phyloP scores from a whole-genome alignment of 2,329 filamentous ascomycete genomes.

The Verticillium klebahnii region DNA sequence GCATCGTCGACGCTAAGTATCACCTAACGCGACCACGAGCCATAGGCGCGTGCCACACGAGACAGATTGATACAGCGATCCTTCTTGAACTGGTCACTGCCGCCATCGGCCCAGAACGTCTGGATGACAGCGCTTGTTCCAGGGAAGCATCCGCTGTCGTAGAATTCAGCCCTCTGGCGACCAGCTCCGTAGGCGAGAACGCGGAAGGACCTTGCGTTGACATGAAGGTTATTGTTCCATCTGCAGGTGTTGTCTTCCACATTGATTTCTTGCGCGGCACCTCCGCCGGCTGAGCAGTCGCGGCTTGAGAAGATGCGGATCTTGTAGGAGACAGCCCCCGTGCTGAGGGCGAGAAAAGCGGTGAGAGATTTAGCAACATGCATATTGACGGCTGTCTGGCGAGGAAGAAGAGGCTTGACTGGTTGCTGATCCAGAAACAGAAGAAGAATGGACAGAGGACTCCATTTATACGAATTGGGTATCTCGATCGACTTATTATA shows the following conservation, averaged over 20 bases:
- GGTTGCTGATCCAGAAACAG: neutral
- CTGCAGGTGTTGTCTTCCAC: neutral
- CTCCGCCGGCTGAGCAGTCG: neutral
- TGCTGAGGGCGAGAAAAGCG: neutral
- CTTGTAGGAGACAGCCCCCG: neutral
- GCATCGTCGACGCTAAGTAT: neutral
- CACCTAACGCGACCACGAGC: neutral
- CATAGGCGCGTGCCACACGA: neutral
- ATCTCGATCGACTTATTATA: neutral
- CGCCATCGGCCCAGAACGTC: neutral
- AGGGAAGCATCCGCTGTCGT: neutral
- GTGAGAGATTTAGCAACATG: neutral
- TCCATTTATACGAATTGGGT: neutral
- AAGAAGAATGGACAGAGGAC: neutral
- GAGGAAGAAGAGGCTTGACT: neutral
- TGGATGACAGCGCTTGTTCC: neutral
- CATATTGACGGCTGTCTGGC: neutral
- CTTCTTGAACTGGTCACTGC: neutral
- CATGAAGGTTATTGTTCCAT: neutral
- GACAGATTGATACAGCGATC: neutral
- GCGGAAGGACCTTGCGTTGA: neutral
- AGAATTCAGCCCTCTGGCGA: neutral
- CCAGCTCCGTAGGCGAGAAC: neutral
- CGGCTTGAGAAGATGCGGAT: neutral
- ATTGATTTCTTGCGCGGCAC: neutral